Evolutionary conservation across 805 yeast species (phyloP), one percentile per base, ranked within the genome.

Genomic region (Candida koratica): DNA sequence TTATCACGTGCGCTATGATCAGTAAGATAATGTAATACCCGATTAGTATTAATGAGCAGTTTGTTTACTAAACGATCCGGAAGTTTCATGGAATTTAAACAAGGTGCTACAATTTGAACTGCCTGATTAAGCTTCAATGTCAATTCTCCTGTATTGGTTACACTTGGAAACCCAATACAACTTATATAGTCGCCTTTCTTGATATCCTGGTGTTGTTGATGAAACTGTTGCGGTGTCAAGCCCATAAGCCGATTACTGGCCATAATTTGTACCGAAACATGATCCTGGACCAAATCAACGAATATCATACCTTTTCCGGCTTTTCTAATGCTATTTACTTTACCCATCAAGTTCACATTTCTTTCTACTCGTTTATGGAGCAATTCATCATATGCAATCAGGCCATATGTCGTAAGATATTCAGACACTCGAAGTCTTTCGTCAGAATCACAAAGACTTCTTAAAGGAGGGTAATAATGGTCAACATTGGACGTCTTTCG

Each of bases 131-230:
- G 68, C 43, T 83, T 77, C 34, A 90, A 51, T 1, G 96, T 81
- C 6, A 88, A 60, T 45, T 89, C 95, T 0, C 90, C 93, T 3
- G 77, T 76, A 37, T 80, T 77, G 0, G 97, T 85, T 3, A 73
- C 55, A 17, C 90, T 85, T 0, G 96, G 88, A 16, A 47, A 53
- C 0, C 98, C 98, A 3, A 58, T 49, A 16, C 81, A 76, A 6
- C 75, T 60, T 3, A 90, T 61, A 28, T 71, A 73, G 51, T 90
- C 98, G 0, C 96, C 96, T 15, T 73, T 72, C 32, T 81, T 67
- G 25, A 87, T 58, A 19, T 60, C 52, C 4, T 54, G 53, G 46
- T 72, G 77, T 6, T 30, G 17, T 31, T 43, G 55, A 4, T 52
- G 49, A 43, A 78, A 79, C 26, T 67, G 68, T 0, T 64, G 72